Base-by-base conservation (phyloP, 371 early-diverging fungal species). In the Nematocida minor region DNA sequence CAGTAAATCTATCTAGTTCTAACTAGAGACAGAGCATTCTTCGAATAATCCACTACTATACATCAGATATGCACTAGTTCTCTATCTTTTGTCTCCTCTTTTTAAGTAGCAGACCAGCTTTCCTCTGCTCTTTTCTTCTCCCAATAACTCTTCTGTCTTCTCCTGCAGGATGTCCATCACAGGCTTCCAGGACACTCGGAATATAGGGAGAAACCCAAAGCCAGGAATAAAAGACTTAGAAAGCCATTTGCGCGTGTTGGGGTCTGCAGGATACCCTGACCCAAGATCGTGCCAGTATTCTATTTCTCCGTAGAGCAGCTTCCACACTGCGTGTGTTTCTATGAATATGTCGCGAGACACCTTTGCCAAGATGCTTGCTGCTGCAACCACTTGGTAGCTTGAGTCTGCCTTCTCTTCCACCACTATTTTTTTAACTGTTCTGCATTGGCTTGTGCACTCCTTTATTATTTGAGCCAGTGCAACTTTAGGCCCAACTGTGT, bases 361-460 rank as follows among this genome's bases (percentile, higher is more conserved):
- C 85, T 99, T 99, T 40, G 99, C 99, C 80, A 91, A 90, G 49
- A 99, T 96, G 88, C 92, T 92, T 0, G 99, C 99, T 0, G 94
- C 97, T 81, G 91, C 90, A n/a, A 99, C 99, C 57, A 91, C 89
- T 2, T 95, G 93, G 83, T 90, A 99, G 60, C 90, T 86, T 14
- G 89, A 85, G 87, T 99, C 99, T 4, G 99, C 99, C 82, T 95
- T 96, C 42, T 92, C 91, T 27, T 93, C 90, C 2, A 99, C 92
- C 0, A 88, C 88, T 48, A 95, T 80, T 2, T 89, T 29, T 44
- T 34, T 51, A 18, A 64, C 18, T 32, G n/a, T 40, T 27, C 16
- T 32, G 7, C 14, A 20, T 7, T 63, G 36, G 89, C 88, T 2
- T 86, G 88, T 1, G 91, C 92, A 80, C 92, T 92, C 34, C 41